These are phyloP conservation scores for Cladosporium velox DNA, from an alignment of 2,329 filamentous ascomycete species.

Conservation along the genomic window DNA sequence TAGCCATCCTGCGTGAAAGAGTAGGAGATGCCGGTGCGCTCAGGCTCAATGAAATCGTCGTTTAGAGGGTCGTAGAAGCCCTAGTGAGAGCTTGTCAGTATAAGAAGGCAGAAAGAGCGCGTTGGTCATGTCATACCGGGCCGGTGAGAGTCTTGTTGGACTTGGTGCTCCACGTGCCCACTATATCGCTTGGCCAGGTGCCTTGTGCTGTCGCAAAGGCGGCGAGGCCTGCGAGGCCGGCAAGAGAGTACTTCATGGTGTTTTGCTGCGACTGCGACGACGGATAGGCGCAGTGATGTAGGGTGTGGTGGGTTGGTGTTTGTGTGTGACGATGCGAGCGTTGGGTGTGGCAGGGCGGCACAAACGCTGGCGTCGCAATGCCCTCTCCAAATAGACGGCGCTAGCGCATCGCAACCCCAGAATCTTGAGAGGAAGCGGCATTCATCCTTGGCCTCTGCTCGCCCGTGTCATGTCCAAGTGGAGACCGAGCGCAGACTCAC, in stretches of 20 bases:
- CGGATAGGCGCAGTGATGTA: neutral
- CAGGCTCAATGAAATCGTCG: constrained; percentile 67
- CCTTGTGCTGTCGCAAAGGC: constrained; percentile 27
- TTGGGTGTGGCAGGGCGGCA: constrained; percentile 4
- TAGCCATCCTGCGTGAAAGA: constrained; percentile 69
- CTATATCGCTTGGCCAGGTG: constrained; percentile 46
- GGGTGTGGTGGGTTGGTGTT: neutral
- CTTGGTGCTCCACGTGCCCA: constrained; percentile 74
- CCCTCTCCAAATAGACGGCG: neutral
- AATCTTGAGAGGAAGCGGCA: constrained; percentile 1
- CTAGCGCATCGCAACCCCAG: constrained; percentile 6
- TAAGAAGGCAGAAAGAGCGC: neutral
- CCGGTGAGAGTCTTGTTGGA: constrained; percentile 69
- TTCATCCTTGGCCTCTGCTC: neutral
- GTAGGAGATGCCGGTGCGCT: constrained; percentile 69
- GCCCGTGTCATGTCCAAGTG: constrained; percentile 1
- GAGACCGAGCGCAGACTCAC: constrained; percentile 7
- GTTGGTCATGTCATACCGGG: constrained; percentile 53
- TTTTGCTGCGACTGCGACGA: neutral
- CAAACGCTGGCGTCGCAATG: constrained; percentile 3
- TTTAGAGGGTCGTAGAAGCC: constrained; percentile 69
- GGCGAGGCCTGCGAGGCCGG: constrained; percentile 29
- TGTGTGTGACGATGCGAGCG: constrained; percentile 1
- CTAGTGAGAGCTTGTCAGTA: constrained; percentile 42
- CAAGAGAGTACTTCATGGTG: constrained; percentile 35